Evolutionary conservation across 140 eudicot species (phyloP).

Genomic region (Cichorium intybus): DNA sequence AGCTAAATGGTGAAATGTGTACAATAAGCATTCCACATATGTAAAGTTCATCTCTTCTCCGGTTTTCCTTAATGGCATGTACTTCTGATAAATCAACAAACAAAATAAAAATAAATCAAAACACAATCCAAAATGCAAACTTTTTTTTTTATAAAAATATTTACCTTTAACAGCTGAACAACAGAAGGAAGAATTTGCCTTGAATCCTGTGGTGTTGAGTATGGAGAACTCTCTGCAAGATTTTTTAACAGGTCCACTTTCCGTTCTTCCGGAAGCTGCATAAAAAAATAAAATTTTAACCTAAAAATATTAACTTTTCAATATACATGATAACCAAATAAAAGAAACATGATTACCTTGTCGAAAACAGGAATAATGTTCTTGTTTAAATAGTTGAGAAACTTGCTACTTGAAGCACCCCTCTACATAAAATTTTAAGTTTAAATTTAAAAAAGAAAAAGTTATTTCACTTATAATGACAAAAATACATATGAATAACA

Average conservation of each 20-base stretch:
- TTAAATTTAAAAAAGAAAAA: slow-evolving; percentile 18
- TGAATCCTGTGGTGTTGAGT: slow-evolving; percentile 78
- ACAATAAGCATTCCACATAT: slow-evolving; percentile 85
- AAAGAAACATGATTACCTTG: slow-evolving; percentile 47
- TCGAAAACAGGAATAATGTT: slow-evolving; percentile 86
- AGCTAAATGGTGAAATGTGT: slow-evolving; percentile 88
- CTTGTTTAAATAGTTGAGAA: slow-evolving; percentile 74
- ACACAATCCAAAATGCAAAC: neutral
- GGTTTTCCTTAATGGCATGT: slow-evolving; percentile 80
- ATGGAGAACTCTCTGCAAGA: slow-evolving; percentile 90
- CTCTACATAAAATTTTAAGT: slow-evolving; percentile 44
- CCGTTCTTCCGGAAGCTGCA: slow-evolving; percentile 82
- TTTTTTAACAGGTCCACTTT: slow-evolving; percentile 85
- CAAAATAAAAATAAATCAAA: neutral
- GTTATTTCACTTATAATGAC: neutral
- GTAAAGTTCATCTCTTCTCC: slow-evolving; percentile 95
- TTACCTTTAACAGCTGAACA: slow-evolving; percentile 77
- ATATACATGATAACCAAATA: neutral
- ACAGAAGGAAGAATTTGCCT: slow-evolving; percentile 87
- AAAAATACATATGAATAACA: slow-evolving; percentile 3
- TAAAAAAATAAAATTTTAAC: neutral
- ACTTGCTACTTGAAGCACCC: slow-evolving; percentile 97
- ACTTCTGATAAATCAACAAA: slow-evolving; percentile 46
- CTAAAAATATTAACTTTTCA: neutral
- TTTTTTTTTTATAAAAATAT: neutral